These are phyloP conservation scores for Flaveria linearis DNA, from an alignment of 129 eudicot species.

Conservation along the genomic window DNA sequence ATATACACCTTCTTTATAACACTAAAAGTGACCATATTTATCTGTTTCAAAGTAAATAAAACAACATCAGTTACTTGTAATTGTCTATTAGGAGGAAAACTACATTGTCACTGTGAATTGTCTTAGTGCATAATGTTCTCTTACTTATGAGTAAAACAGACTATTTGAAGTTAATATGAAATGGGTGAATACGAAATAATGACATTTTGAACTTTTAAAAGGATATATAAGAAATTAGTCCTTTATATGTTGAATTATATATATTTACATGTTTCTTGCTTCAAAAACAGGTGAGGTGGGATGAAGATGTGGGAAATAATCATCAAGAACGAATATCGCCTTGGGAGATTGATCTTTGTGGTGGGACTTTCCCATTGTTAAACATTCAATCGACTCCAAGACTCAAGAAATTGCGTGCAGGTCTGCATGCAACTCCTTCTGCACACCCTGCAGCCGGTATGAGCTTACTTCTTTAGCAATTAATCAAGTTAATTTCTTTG, in stretches of 20 bases:
- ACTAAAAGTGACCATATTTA: too few relatives aligned
- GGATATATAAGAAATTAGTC: not conserved
- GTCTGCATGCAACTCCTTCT: constrained; percentile 57
- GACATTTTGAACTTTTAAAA: not conserved
- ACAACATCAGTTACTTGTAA: not conserved
- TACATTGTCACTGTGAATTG: not conserved
- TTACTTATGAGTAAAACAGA: not conserved
- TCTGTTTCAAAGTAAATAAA: too few relatives aligned
- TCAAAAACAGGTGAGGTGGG: constrained; percentile 86
- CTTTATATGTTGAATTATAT: not conserved
- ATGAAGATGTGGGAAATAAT: constrained; percentile 62
- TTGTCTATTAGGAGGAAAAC: not conserved
- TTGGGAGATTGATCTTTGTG: constrained; percentile 89
- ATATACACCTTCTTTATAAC: too few relatives aligned
- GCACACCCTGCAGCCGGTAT: constrained; percentile 52
- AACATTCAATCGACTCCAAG: constrained; percentile 80
- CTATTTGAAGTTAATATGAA: not conserved
- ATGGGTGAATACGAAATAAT: not conserved
- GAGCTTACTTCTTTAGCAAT: not conserved
- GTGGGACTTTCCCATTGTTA: constrained; percentile 55
- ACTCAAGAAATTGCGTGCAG: constrained; percentile 73
- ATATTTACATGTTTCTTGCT: constrained; percentile 1
- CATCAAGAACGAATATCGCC: constrained; percentile 89
- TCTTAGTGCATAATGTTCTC: not conserved
- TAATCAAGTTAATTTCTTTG: not conserved